phyloP scores from a whole-genome alignment of 441 rosid species.

The Biscutella auriculata region DNA sequence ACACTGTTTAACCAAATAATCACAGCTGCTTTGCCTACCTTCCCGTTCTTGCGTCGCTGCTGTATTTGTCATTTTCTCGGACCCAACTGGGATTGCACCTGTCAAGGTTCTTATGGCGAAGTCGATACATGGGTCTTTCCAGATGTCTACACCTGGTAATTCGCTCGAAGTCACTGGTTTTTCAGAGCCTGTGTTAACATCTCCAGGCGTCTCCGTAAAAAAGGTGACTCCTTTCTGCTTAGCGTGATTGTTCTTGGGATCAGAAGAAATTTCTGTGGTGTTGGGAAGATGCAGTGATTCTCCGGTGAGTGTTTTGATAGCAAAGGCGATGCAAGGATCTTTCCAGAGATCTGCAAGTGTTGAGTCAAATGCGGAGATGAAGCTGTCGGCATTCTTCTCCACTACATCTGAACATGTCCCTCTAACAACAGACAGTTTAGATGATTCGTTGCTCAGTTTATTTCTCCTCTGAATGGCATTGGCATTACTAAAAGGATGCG shows the following conservation, averaged over 20 bases:
- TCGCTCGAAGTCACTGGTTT: conserved; percentile 19
- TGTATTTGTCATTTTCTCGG: background rate
- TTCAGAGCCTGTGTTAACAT: conserved; percentile 14
- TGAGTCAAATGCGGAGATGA: conserved; percentile 28
- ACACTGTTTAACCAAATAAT: conserved; percentile 8
- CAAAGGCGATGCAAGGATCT: conserved; percentile 99
- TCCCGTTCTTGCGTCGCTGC: conserved; percentile 13
- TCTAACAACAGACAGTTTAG: background rate
- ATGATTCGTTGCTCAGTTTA: conserved; percentile 1
- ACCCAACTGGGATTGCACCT: conserved; percentile 56
- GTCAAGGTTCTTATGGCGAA: conserved; percentile 90
- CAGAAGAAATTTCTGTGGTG: conserved; percentile 24
- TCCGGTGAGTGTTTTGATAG: conserved; percentile 83
- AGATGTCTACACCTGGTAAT: conserved; percentile 34
- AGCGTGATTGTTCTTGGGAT: conserved; percentile 22
- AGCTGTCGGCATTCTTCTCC: conserved; percentile 9
- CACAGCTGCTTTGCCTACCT: conserved; percentile 16
- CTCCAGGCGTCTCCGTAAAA: conserved; percentile 12
- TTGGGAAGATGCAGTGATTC: conserved; percentile 33
- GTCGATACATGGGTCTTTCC: conserved; percentile 89
- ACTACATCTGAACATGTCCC: conserved; percentile 7
- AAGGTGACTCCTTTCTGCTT: conserved; percentile 14
- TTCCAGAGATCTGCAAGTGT: conserved; percentile 64
- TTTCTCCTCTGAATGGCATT: conserved; percentile 10
- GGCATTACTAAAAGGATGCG: conserved; percentile 16